Base-by-base conservation (phyloP, 495 filamentous ascomycete genomes). In the Sordaria brevicollis region DNA sequence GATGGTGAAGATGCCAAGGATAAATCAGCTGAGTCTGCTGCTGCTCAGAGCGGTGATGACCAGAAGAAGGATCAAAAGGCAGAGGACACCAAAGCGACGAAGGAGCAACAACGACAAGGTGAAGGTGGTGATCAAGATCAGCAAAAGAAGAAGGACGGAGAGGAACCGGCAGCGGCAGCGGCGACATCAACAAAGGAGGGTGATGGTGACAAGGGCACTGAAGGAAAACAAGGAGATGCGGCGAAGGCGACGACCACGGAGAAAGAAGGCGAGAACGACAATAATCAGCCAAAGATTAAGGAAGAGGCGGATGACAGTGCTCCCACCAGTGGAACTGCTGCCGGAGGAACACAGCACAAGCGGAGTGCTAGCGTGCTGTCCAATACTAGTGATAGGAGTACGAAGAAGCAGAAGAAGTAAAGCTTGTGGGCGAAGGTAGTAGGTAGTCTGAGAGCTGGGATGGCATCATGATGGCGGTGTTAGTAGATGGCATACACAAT, bases 311-410 rank as follows among this genome's bases (percentile, higher is more conserved):
- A 71, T 15, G 69, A 65, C 31, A 29, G 10, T 21, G 62, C 31
- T 17, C 13, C 41, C 65, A 43, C 67, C 39, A n/a, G 31, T 57
- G n/a, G 38, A 25, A 35, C 29, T 5, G 6, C 57, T 25, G 68
- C 35, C 66, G 57, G 34, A 39, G 35, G 31, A 34, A 19, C 21
- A 49, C 73, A 73, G 11, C 88, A 89, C 66, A 94, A 94, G 81
- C 83, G 91, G 54, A 93, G 90, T 71, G 90, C 90, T 9, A 93
- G 91, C 78, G 91, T 92, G 68, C 73, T 93, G 35, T 93, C 90
- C 77, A 79, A 79, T 49, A 76, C 76, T 17, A 92, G 89, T 79
- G 88, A 90, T 67, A 91, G 91, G 83, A 92, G 89, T 71, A 76
- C 81, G 0, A 93, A 94, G 80, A 82, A 90, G 68, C 86, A 88